Evolutionary conservation across 805 yeast genomes (phyloP), one percentile per base, ranked within the genome.

Genomic region (Pichia cephalocereana): DNA sequence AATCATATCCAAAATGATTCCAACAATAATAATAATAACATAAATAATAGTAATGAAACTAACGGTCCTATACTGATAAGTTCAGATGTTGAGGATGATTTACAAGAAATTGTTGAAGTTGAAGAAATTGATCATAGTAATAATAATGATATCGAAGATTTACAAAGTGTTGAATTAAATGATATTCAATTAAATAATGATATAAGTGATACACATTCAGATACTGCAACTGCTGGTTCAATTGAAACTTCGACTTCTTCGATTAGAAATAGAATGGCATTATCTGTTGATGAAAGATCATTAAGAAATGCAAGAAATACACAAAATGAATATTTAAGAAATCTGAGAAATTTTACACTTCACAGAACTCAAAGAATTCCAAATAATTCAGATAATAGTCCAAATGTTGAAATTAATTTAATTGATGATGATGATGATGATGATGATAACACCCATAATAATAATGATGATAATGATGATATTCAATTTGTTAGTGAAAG

Each of bases 401-500:
- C 38, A 18, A 31, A 31, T 34, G 23, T 41, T 18, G 41, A 38
- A 12, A 28, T 40, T 5, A 31, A 27, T 9, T 17, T 31, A 30
- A n/a, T 44, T 12, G 41, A 37, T 27, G 41, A 38, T 38, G 38
- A 18, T 9, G 41, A 28, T 30, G 34, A 17, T 27, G 26, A 17
- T 30, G 32, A n/a, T 8, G 12, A 26, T 14, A 23, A 23, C 5
- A 23, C 26, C 5, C 26, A 23, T 5, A 27, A 23, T 30, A 34
- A n/a, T 8, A 10, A 26, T 14, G 50, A 31, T 31, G 43, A 46
- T 17, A 60, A 58, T 38, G 62, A 55, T 28, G 63, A 59, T 8
- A 52, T 59, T 12, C 51, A 57, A 38, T 49, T 58, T 27, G 49
- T 57, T 4, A 58, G 63, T 23, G 63, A 57, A 43, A 53, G 57